Conservation (phyloP, 257 asterid species). For the Solanum gandarillasii region DNA sequence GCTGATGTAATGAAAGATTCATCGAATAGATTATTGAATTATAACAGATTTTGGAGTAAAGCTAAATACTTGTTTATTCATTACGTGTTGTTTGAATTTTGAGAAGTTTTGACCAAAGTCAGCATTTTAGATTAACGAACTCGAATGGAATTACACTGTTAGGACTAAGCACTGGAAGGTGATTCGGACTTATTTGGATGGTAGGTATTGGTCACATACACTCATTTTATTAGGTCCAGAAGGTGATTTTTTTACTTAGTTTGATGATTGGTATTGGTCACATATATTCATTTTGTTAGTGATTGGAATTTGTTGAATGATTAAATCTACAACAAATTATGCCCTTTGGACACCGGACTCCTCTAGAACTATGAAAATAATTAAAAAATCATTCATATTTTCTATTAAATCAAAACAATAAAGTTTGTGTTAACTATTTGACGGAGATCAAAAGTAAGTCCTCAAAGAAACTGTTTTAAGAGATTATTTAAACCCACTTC, state of each 20-base stretch:
- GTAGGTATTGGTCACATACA: too few species aligned
- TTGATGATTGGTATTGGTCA: not conserved
- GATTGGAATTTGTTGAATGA: too few species aligned
- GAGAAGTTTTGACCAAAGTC: not conserved
- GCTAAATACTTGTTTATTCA: not conserved
- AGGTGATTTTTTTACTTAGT: not conserved
- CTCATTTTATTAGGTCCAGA: not conserved
- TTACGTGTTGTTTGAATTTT: not conserved
- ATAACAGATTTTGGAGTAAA: not conserved
- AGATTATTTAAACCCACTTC: too few species aligned
- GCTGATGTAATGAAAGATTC: not conserved
- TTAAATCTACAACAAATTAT: too few species aligned
- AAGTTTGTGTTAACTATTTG: not conserved
- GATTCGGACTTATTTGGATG: too few species aligned
- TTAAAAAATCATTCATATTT: not conserved
- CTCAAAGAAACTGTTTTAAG: not conserved
- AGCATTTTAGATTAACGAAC: not conserved
- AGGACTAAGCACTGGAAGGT: too few species aligned
- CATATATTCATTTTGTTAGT: not conserved
- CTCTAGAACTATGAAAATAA: not conserved
- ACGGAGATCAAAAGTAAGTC: not conserved
- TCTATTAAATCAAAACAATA: not conserved
- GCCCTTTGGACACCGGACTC: accelerated
- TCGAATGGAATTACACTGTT: too few species aligned
- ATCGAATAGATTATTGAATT: not conserved